A percentile compares a stretch with the other conserved stretches of the same genome.
phyloP scores from a whole-genome alignment of 257 asterid species.

The Gardenia jasminoides region DNA sequence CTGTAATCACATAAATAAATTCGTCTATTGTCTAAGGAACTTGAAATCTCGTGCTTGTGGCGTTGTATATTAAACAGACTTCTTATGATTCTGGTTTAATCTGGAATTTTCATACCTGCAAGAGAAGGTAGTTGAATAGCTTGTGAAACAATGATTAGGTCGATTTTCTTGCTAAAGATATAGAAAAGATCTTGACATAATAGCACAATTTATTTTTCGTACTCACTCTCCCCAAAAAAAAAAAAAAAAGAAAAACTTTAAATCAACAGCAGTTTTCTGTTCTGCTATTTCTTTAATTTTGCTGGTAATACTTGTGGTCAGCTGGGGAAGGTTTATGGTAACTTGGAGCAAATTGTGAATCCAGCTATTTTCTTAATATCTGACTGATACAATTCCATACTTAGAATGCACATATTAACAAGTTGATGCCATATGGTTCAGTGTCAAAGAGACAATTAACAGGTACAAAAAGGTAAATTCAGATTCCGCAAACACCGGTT shows the following conservation, averaged over 20 bases:
- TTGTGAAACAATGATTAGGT: neutral
- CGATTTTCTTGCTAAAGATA: neutral
- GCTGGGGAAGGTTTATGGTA: too few relatives aligned
- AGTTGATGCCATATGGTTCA: constrained; percentile 27
- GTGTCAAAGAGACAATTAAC: constrained; percentile 89
- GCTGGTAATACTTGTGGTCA: too few relatives aligned
- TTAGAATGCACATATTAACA: neutral
- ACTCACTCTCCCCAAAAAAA: too few relatives aligned
- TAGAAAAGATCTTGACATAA: too few relatives aligned
- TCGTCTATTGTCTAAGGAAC: neutral
- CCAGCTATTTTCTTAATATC: neutral
- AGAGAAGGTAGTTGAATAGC: neutral
- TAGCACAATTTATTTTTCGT: too few relatives aligned
- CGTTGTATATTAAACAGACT: too few relatives aligned
- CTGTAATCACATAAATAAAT: neutral
- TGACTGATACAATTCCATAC: neutral
- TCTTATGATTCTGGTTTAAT: too few relatives aligned
- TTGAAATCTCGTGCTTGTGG: neutral
- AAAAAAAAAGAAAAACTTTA: too few relatives aligned
- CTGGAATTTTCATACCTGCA: neutral
- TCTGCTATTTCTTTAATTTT: too few relatives aligned
- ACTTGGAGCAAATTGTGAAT: neutral
- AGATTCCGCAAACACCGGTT: constrained; percentile 65
- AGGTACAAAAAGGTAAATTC: constrained; percentile 93
- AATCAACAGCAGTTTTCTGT: too few relatives aligned